Conservation (phyloP, 1,284 basidiomycete species). For the Cerioporus squamosus region DNA sequence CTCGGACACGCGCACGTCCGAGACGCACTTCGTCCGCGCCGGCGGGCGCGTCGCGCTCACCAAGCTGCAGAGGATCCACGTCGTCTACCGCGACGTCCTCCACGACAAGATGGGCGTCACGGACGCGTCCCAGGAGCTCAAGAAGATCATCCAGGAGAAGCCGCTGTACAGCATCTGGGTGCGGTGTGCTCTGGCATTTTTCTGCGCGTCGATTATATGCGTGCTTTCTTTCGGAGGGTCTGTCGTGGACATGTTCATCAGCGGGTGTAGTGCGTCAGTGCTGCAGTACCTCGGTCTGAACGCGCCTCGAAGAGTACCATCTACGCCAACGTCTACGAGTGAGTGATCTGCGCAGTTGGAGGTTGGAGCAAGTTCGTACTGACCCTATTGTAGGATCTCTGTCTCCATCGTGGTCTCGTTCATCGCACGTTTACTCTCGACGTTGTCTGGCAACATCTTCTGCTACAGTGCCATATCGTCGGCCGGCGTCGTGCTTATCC, state of each 20-base stretch:
- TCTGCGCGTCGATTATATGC: slow-evolving; percentile 78
- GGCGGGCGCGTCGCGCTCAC: slow-evolving; percentile 75
- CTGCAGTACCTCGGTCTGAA: slow-evolving; percentile 80
- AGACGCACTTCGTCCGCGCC: slow-evolving; percentile 81
- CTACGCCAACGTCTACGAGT: slow-evolving; percentile 92
- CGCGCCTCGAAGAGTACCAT: slow-evolving; percentile 77
- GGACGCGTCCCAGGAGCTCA: slow-evolving; percentile 66
- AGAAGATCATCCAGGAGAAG: slow-evolving; percentile 59
- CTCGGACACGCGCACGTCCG: slow-evolving; percentile 57
- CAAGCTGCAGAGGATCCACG: slow-evolving; percentile 72
- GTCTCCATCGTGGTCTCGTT: slow-evolving; percentile 85
- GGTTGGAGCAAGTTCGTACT: not conserved
- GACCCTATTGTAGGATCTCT: slow-evolving; percentile 62
- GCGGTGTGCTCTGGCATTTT: slow-evolving; percentile 74
- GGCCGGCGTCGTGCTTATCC: slow-evolving; percentile 78
- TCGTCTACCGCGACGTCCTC: slow-evolving; percentile 78
- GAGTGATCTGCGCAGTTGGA: slow-evolving; percentile 40
- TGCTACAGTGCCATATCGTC: slow-evolving; percentile 87
- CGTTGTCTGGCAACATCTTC: slow-evolving; percentile 68
- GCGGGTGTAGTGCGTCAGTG: slow-evolving; percentile 70
- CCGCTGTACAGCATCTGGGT: slow-evolving; percentile 65
- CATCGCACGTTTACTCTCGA: slow-evolving; percentile 73
- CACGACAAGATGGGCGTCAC: slow-evolving; percentile 73
- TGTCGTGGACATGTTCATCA: slow-evolving; percentile 80
- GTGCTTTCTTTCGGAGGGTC: slow-evolving; percentile 84